phyloP scores from a whole-genome alignment of 371 early-diverging fungal genomes.

The Blastocladiella emersonii region DNA sequence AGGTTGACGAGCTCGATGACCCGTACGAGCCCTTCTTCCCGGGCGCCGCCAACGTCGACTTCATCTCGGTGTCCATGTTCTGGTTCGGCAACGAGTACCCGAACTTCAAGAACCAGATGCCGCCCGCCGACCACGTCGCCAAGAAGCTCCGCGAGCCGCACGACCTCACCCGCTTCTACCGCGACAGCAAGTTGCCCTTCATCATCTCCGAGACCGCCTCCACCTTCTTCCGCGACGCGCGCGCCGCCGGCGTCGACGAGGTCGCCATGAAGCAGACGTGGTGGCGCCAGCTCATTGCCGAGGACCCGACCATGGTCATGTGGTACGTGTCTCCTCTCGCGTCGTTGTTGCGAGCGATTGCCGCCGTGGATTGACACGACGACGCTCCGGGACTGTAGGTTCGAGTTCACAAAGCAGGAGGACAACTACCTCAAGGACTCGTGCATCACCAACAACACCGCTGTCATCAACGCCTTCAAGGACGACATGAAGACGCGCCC shows the following conservation, averaged over 20 bases:
- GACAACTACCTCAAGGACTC: neutral
- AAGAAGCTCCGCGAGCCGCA: neutral
- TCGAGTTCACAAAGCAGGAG: neutral
- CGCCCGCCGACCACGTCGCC: neutral
- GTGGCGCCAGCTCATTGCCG: neutral
- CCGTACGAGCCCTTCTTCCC: conserved; percentile 1
- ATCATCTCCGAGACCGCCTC: neutral
- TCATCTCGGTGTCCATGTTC: conserved; percentile 21
- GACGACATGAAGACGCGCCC: neutral
- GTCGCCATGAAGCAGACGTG: neutral
- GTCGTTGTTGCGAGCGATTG: too few relatives aligned
- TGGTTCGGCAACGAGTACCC: conserved; percentile 1
- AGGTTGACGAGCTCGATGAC: neutral
- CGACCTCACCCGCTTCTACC: neutral
- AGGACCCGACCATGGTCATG: too few relatives aligned
- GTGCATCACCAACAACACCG: neutral
- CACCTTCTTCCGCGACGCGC: neutral
- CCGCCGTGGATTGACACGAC: too few relatives aligned
- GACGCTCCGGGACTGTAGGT: too few relatives aligned
- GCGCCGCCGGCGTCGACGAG: neutral
- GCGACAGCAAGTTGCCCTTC: neutral
- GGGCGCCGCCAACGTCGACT: conserved; percentile 22
- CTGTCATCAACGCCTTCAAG: neutral
- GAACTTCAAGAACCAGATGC: neutral
- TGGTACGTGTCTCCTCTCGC: too few relatives aligned